phyloP scores from a whole-genome alignment of 2,329 filamentous ascomycete species.

The Trichocomaceae sp. region DNA sequence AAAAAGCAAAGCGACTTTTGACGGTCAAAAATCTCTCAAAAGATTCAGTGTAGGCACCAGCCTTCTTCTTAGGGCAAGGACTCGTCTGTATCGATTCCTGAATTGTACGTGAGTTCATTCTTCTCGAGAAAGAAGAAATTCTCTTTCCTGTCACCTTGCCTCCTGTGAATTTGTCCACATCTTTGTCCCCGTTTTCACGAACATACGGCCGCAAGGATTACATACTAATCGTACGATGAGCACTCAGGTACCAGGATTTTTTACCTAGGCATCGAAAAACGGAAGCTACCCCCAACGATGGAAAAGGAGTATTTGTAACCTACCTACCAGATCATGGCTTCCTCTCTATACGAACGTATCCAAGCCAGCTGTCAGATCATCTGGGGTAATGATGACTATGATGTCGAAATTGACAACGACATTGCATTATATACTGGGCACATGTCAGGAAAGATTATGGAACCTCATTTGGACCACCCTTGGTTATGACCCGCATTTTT shows the following conservation, averaged over 20 bases:
- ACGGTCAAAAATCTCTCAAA: no score
- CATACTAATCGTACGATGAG: no score
- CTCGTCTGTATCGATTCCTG: no score
- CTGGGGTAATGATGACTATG: conserved; percentile 17
- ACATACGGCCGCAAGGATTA: background rate
- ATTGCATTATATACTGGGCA: conserved; percentile 11
- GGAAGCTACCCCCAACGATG: no score
- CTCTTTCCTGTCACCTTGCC: background rate
- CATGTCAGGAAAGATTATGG: conserved; percentile 12
- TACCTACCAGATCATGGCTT: background rate
- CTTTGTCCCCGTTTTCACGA: background rate
- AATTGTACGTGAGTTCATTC: no score
- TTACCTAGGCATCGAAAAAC: no score
- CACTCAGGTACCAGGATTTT: no score
- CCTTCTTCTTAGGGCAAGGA: no score
- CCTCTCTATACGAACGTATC: conserved; percentile 10
- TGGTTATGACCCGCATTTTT: conserved; percentile 15
- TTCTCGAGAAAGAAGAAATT: no score
- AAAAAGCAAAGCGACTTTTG: no score
- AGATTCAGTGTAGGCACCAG: no score
- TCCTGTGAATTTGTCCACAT: background rate
- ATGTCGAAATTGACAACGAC: conserved; percentile 17
- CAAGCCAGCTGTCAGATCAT: conserved; percentile 16
- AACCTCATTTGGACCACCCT: conserved; percentile 12
- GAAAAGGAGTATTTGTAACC: no score